Base-by-base conservation (phyloP, 768 basidiomycete genomes). In the Leucocoprinus birnbaumii region DNA sequence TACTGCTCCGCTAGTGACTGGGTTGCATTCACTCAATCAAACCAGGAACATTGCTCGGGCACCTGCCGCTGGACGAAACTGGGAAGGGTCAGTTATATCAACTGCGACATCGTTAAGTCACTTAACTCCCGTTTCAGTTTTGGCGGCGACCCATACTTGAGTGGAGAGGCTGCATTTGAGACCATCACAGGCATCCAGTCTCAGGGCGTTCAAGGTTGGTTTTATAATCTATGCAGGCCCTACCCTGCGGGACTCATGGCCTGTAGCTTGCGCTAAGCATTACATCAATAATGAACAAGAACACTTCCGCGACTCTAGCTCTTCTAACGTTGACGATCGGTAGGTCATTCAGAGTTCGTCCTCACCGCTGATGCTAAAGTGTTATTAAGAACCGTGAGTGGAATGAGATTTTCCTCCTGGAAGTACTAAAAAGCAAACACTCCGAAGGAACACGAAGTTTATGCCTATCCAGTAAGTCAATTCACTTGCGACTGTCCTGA, bases 81-180 rank as follows among this genome's bases (percentile, higher is more conserved):
- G 78, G 79, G 80, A 81, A 71, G 74, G 74, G 73, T 76, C 56
- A 55, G 68, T 62, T 14, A n/a, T 31, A n/a, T 40, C 14, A 11
- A 13, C 18, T 41, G 13, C 7, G 5, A 41, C n/a, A 16, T 16
- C 40, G 40, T n/a, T n/a, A n/a, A n/a, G 40, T 19, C 5, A 16
- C 40, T 19, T n/a, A 13, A 16, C 35, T 14, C 26, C 21, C 6
- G 14, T 11, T 7, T 22, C 21, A 78, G 77, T 14, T 79, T 78
- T 54, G 78, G 80, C 10, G 71, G 73, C n/a, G 80, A 82, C 55
- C 80, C 80, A 3, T 83, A 75, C 59, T 70, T 82, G 11, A 71
- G 74, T 53, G 80, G 80, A 40, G 80, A 82, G 62, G 76, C 74
- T 5, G 79, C 84, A 2, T 84, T 78, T 45, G 73, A 79, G 63